Evolutionary conservation across 2,329 filamentous ascomycete species (phyloP), one percentile per base, ranked within the genome.

Genomic region (Trichoderma asperellum): DNA sequence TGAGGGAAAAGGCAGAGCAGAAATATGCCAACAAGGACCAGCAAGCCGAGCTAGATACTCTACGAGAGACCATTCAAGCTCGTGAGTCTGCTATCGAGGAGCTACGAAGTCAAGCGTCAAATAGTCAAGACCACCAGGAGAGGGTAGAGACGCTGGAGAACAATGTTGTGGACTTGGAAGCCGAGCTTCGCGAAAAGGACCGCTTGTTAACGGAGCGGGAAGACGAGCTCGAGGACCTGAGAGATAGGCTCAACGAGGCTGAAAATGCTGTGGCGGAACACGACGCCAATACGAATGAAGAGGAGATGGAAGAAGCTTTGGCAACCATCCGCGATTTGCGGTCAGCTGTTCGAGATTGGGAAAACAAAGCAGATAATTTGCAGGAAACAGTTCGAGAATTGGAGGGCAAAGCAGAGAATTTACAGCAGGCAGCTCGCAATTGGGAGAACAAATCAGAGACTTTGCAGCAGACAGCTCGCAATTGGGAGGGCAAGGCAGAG

Each of bases 1-100:
- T 97, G 70, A 92, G 94, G 72, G 92, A 96, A 70, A 92, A 91
- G 75, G 86, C 93, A 66, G 93, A 93, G 79, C 88, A 88, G 75
- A 91, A 91, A 75, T 89, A 93, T 72, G 87, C 87, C 12, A 90
- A 94, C 74, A 89, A 93, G 72, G 88, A 85, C 70, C 86, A 93
- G 73, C 89, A 88, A 62, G 83, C 82, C 29, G 88, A 90, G 75
- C 77, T 89, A 49, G 85, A 89, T 40, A 83, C 83, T 57, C 78
- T 94, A 35, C 86, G 86, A 24, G 84, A 84, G 68, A 78, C 81
- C 35, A 76, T 91, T 5, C 83, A 89, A 34, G 85, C 87, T 43
- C 87, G 86, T 67, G 88, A 90, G 53, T 83, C 83, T 29, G 85
- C 91, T 57, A 83, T 90, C 10, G 85, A 90, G 52, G 83, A 88